These are phyloP conservation scores for Nakaseomyces delphensis DNA, from an alignment of 1,139 yeast genomes.

Conservation along the genomic window DNA sequence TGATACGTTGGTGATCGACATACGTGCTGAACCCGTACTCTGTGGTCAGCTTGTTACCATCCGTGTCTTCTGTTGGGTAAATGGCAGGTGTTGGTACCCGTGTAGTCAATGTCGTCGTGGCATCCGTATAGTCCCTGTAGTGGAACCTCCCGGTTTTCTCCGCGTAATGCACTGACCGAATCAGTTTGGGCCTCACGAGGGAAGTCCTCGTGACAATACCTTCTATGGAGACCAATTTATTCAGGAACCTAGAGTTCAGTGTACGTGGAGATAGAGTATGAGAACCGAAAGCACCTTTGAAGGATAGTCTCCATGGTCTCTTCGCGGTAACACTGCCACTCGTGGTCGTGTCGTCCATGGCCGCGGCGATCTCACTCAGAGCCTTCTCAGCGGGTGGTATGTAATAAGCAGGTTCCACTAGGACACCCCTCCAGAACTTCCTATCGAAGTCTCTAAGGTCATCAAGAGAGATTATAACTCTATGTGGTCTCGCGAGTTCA, in stretches of 20 bases:
- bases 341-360: slow-evolving; percentile 40
- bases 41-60: slow-evolving; percentile 78
- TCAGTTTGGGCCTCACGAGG: slow-evolving; percentile 82
- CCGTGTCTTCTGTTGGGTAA: slow-evolving; percentile 89
- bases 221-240: slow-evolving; percentile 79
- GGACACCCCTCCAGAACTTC: slow-evolving; percentile 68
- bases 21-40: slow-evolving; percentile 93
- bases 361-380: slow-evolving; percentile 66
- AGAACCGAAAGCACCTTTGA: slow-evolving; percentile 87
- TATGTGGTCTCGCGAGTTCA: slow-evolving; percentile 37
- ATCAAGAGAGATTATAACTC: slow-evolving; percentile 73
- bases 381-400: slow-evolving; percentile 90
- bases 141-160: slow-evolving; percentile 77
- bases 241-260: slow-evolving; percentile 64
- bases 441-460: slow-evolving; percentile 80
- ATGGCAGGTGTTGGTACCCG: slow-evolving; percentile 68
- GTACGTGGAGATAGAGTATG: slow-evolving; percentile 85
- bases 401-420: slow-evolving; percentile 72
- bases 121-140: slow-evolving; percentile 87
- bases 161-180: slow-evolving; percentile 89
- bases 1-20: slow-evolving; percentile 86
- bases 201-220: slow-evolving; percentile 96
- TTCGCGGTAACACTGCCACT: slow-evolving; percentile 34
- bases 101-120: slow-evolving; percentile 74
- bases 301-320: slow-evolving; percentile 43